Conservation (phyloP, 768 basidiomycete genomes). For the Rhizopogon rudus region DNA sequence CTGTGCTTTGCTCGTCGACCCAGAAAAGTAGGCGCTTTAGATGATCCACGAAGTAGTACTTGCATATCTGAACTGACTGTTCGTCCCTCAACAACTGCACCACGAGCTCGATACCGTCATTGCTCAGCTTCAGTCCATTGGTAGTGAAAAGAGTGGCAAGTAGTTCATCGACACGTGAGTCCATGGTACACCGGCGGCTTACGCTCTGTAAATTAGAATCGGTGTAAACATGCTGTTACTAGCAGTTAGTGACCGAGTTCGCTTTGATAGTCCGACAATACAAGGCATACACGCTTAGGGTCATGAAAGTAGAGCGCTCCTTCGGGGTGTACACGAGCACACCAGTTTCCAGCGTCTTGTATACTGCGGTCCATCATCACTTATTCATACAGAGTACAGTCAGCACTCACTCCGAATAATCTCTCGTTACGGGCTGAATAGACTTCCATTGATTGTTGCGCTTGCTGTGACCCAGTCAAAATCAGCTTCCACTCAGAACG, state of each 20-base stretch:
- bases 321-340: slow-evolving; percentile 43
- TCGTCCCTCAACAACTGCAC: background rate
- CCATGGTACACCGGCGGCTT: background rate
- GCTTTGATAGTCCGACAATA: background rate
- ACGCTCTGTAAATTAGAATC: slow-evolving; percentile 35
- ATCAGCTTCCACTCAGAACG: background rate
- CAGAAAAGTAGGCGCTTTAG: slow-evolving; percentile 39
- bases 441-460: background rate
- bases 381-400: background rate
- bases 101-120: background rate
- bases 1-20: slow-evolving; percentile 34
- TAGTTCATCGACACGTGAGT: background rate
- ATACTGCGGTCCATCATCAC: background rate
- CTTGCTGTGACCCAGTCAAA: background rate
- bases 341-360: slow-evolving; percentile 27
- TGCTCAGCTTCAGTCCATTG: background rate
- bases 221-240: slow-evolving; percentile 37
- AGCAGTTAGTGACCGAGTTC: background rate
- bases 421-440: background rate
- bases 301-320: slow-evolving; percentile 51
- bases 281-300: slow-evolving; percentile 28
- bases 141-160: background rate
- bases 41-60: slow-evolving; percentile 46
- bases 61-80: background rate
- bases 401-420: no score